Conservation (phyloP, 495 filamentous ascomycete species). For the Aspergillus coremiiformis region DNA sequence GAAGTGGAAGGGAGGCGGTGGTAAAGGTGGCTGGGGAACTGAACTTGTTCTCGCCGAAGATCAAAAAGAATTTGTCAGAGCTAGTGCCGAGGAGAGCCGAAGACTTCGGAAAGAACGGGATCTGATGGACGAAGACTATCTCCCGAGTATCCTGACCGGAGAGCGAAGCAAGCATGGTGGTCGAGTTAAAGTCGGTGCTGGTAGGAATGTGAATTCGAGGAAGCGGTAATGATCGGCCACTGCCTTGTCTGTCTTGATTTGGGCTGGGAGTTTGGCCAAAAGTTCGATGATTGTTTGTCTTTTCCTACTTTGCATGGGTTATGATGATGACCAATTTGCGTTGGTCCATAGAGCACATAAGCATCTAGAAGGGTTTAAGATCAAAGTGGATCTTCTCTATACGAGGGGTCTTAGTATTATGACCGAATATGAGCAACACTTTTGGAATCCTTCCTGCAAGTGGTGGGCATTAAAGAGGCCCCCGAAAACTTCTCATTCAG, state of each 20-base stretch:
- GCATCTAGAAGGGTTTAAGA: constrained; percentile 12
- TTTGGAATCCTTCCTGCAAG: background rate
- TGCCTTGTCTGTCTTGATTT: constrained; percentile 21
- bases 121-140: constrained; percentile 90
- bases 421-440: constrained; percentile 1
- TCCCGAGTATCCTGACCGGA: constrained; percentile 80
- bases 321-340: constrained; percentile 12
- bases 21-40: constrained; percentile 79
- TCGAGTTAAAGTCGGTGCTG: constrained; percentile 74
- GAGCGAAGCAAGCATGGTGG: constrained; percentile 55
- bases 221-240: constrained; percentile 45
- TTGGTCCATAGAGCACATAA: constrained; percentile 14
- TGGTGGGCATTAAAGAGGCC: background rate
- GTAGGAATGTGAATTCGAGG: constrained; percentile 76
- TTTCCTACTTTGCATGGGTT: constrained; percentile 14
- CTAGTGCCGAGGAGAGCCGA: constrained; percentile 54
- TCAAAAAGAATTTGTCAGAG: constrained; percentile 82
- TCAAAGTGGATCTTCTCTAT: constrained; percentile 1
- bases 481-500: background rate
- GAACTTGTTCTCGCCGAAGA: constrained; percentile 84
- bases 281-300: constrained; percentile 18
- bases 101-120: constrained; percentile 59
- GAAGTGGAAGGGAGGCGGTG: constrained; percentile 64
- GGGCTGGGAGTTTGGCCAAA: constrained; percentile 32
- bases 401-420: background rate